Evolutionary conservation across 495 filamentous ascomycete species (phyloP).

Genomic region (Tuber melanosporum): DNA sequence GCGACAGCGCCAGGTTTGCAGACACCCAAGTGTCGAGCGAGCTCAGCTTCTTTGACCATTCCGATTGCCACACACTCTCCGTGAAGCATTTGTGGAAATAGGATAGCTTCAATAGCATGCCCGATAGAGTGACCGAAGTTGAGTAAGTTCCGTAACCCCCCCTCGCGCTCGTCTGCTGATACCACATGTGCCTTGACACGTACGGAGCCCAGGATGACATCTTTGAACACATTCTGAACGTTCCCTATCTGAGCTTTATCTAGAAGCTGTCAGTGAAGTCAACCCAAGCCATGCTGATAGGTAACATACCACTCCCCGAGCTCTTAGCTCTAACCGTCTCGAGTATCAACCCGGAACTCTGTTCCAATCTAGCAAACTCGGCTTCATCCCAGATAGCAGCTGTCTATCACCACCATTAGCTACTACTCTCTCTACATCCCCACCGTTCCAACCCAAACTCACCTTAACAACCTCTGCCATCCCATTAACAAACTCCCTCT

Average conservation of each 20-base stretch:
- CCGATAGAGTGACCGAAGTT: conserved; percentile 99
- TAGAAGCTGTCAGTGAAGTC: conserved; percentile 20
- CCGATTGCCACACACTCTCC: conserved; percentile 94
- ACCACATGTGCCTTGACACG: conserved; percentile 90
- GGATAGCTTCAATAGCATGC: conserved; percentile 90
- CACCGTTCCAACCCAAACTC: conserved; percentile 5
- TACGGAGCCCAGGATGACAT: conserved; percentile 80
- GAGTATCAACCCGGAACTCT: conserved; percentile 68
- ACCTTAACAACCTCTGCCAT: conserved; percentile 96
- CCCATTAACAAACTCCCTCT: conserved; percentile 93
- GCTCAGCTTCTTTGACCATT: conserved; percentile 95
- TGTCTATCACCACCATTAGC: conserved; percentile 50
- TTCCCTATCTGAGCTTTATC: conserved; percentile 56
- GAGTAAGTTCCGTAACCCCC: conserved; percentile 84
- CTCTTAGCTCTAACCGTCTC: conserved; percentile 58
- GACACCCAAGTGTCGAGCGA: conserved; percentile 84
- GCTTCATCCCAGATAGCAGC: conserved; percentile 89
- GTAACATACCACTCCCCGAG: conserved; percentile 41
- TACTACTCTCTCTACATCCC: background rate
- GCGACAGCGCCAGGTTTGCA: conserved; percentile 80
- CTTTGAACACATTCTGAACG: conserved; percentile 71
- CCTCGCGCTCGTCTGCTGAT: conserved; percentile 87
- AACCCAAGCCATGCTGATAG: background rate
- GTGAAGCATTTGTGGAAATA: conserved; percentile 91
- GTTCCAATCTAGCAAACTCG: conserved; percentile 79